Percentiles rank a stretch among this genome's conserved stretches.
Evolutionary conservation across 768 basidiomycete species (phyloP).

Genomic region (Symmetrospora coprosmae): DNA sequence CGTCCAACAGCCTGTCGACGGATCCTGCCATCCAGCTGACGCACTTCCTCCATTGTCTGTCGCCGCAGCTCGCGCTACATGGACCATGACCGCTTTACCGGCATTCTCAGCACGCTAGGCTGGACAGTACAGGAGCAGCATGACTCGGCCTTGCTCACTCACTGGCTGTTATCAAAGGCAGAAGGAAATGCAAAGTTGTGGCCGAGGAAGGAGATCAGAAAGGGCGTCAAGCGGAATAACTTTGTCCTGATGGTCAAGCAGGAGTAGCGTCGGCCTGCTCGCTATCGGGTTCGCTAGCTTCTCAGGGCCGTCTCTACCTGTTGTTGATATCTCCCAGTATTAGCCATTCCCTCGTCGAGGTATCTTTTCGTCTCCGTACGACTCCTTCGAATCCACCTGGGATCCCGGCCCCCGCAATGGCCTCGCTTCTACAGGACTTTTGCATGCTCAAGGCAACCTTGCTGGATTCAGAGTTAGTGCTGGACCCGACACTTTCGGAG

Average conservation of each 20-base stretch:
- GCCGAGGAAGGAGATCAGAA: conserved; percentile 24
- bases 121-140: conserved; percentile 25
- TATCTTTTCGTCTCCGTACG: no score
- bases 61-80: conserved; percentile 26
- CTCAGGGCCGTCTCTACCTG: no score
- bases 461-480: not conserved
- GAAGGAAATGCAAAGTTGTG: conserved; percentile 23
- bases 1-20: not conserved
- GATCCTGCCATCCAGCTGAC: not conserved
- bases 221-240: conserved; percentile 29
- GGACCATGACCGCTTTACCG: conserved; percentile 17
- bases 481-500: not conserved
- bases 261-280: no score
- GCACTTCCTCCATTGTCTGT: no score
- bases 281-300: no score
- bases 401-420: no score
- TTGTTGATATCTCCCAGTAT: no score
- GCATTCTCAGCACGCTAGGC: conserved; percentile 25
- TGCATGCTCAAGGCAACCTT: not conserved
- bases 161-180: conserved; percentile 25
- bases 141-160: conserved; percentile 27
- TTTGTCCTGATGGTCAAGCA: conserved; percentile 26
- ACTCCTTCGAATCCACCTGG: no score
- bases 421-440: conserved; percentile 3
- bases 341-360: no score